phyloP scores from a whole-genome alignment of 2,329 filamentous ascomycete species.

The Dichotomopilus funicola region DNA sequence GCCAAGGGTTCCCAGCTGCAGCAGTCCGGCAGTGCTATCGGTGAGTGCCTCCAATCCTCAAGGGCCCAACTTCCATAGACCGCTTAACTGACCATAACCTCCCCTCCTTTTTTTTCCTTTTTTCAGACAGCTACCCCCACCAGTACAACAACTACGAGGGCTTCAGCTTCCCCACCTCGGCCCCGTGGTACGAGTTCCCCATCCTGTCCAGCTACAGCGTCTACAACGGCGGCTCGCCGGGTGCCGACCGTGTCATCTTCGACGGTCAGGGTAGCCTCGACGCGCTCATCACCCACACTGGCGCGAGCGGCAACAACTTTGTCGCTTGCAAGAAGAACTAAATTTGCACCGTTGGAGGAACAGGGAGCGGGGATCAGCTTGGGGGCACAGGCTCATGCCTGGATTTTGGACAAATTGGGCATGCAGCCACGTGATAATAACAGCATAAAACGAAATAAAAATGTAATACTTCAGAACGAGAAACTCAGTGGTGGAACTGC shows the following conservation, averaged over 20 bases:
- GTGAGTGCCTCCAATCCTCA: conserved; percentile 13
- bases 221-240: conserved; percentile 49
- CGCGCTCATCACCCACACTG: conserved; percentile 58
- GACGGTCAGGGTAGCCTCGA: conserved; percentile 48
- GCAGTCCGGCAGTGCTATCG: conserved; percentile 23
- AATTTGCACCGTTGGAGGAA: background rate
- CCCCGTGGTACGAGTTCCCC: conserved; percentile 40
- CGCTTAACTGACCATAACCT: background rate
- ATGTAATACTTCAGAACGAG: too few relatives aligned
- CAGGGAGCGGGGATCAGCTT: background rate
- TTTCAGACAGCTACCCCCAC: conserved; percentile 36
- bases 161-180: conserved; percentile 34
- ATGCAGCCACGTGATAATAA: too few relatives aligned
- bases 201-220: conserved; percentile 31
- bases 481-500: too few relatives aligned
- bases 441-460: too few relatives aligned
- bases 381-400: too few relatives aligned
- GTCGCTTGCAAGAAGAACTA: conserved; percentile 43
- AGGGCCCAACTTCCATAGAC: too few relatives aligned
- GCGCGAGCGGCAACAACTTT: conserved; percentile 57
- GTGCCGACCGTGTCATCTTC: conserved; percentile 58
- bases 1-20: conserved; percentile 30
- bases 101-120: background rate
- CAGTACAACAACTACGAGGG: conserved; percentile 39
- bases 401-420: too few relatives aligned